Evolutionary conservation across 768 basidiomycete genomes (phyloP).

Genomic region (Boletus huronensis): DNA sequence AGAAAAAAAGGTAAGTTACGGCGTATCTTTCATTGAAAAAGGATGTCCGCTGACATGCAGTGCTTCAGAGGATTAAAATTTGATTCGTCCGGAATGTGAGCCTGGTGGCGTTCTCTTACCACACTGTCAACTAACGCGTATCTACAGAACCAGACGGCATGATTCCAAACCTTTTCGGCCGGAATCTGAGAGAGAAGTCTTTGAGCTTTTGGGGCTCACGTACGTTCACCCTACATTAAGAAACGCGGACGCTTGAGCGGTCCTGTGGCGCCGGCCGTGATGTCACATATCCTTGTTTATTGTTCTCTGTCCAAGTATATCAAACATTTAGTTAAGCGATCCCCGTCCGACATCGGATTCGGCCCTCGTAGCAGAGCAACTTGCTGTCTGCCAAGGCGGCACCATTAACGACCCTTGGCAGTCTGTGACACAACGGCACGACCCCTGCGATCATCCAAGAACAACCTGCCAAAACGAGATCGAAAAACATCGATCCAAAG

Average conservation of each 20-base stretch:
- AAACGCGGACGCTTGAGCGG: constrained; percentile 59
- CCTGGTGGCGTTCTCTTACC: background rate
- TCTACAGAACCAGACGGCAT: constrained; percentile 46
- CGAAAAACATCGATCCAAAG: too few relatives aligned
- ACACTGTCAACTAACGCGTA: background rate
- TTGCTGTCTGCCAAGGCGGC: background rate
- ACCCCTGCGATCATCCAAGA: background rate
- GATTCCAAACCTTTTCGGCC: constrained; percentile 62
- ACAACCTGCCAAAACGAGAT: background rate
- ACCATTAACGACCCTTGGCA: background rate
- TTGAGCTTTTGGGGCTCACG: constrained; percentile 62
- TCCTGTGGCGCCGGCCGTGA: constrained; percentile 10
- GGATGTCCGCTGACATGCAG: background rate
- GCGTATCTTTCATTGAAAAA: background rate
- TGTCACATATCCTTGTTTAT: background rate
- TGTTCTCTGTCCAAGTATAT: background rate
- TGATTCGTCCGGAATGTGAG: constrained; percentile 78
- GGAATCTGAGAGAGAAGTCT: constrained; percentile 67
- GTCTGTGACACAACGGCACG: background rate
- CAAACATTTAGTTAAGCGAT: background rate
- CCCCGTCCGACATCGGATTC: background rate
- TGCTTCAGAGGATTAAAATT: constrained; percentile 69
- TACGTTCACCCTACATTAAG: constrained; percentile 70
- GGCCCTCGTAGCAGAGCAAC: background rate
- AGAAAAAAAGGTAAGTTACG: constrained; percentile 56